Evolutionary conservation across 768 basidiomycete genomes (phyloP).

Genomic region (Xerocomus spinulosus): DNA sequence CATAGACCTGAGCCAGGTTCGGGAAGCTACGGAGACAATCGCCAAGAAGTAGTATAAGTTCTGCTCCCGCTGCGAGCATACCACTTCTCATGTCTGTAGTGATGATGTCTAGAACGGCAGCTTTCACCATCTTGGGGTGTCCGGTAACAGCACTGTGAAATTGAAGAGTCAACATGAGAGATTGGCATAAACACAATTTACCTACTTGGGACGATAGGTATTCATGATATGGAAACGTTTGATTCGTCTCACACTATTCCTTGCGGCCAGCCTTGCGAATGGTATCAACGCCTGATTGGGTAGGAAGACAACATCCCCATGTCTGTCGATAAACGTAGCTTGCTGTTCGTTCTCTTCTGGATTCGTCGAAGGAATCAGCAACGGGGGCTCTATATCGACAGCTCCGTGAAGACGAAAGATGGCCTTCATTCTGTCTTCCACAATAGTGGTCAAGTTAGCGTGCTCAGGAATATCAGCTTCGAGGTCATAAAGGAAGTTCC

Average conservation of each 20-base stretch:
- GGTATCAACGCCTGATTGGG: constrained; percentile 70
- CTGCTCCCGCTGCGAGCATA: constrained; percentile 66
- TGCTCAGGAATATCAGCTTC: constrained; percentile 67
- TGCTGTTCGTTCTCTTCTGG: constrained; percentile 59
- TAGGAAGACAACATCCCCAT: constrained; percentile 70
- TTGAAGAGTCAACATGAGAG: constrained; percentile 1
- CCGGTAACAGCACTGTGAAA: constrained; percentile 54
- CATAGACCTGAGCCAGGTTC: constrained; percentile 60
- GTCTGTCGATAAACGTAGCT: constrained; percentile 73
- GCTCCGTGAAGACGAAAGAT: constrained; percentile 90
- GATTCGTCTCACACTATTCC: constrained; percentile 60
- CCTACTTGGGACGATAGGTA: constrained; percentile 64
- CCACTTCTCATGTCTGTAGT: constrained; percentile 64
- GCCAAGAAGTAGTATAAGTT: constrained; percentile 64
- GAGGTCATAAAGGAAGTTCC: constrained; percentile 70
- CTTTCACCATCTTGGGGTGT: constrained; percentile 69
- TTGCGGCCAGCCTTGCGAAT: constrained; percentile 80
- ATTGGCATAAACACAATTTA: not conserved
- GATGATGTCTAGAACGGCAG: constrained; percentile 81
- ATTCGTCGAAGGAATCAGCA: constrained; percentile 71
- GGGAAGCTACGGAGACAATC: constrained; percentile 70
- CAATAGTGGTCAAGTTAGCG: constrained; percentile 64
- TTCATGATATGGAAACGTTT: constrained; percentile 81
- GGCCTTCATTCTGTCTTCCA: constrained; percentile 68
- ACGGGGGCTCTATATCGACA: constrained; percentile 77